Evolutionary conservation across 306 rosid species (phyloP), one percentile per base, ranked within the genome.

Genomic region (Rosa chinensis): DNA sequence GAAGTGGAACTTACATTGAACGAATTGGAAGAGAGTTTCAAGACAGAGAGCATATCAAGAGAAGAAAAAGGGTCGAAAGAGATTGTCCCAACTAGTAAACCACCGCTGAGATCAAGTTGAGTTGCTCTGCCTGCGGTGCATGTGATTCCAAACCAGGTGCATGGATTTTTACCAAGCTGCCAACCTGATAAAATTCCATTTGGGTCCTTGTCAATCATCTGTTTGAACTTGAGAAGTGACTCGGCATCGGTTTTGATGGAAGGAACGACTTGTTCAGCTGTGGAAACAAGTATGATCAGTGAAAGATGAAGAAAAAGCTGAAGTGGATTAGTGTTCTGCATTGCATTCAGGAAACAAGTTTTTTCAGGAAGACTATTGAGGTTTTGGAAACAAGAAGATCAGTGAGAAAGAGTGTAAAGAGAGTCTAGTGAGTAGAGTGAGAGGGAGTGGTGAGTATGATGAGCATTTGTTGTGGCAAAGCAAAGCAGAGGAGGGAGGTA

Each of bases 71-170:
- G 89, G 28, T 86, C 91, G 50, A 94, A 84, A 75, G 90, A 85
- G 62, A 91, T 72, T 47, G 77, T 80, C 32, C 91, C 99, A 8
- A n/a, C 80, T 25, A 91, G 85, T 44, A 17, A 48, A 72, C 59
- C 83, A 0, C 88, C 93, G 21, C 81, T 88, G 5, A 94, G 86
- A 85, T 94, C 91, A 61, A 94, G 90, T 72, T 85, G 84, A 77
- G 90, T 82, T 5, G 82, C 99, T 79, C 99, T 89, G 61, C 86
- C 87, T n/a, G 39, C 43, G 8, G 90, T 86, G 86, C 99, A 94
- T 68, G 97, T 48, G 59, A 94, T 83, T 50, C 99, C 99, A 80
- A 82, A 49, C 99, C 99, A 94, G 61, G 73, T 86, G 90, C 99
- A 94, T 66, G 92, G 90, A 48, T 82, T 88, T 48, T 55, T 88